Evolutionary conservation across 805 yeast genomes (phyloP).

Genomic region (Candida vaughaniae): DNA sequence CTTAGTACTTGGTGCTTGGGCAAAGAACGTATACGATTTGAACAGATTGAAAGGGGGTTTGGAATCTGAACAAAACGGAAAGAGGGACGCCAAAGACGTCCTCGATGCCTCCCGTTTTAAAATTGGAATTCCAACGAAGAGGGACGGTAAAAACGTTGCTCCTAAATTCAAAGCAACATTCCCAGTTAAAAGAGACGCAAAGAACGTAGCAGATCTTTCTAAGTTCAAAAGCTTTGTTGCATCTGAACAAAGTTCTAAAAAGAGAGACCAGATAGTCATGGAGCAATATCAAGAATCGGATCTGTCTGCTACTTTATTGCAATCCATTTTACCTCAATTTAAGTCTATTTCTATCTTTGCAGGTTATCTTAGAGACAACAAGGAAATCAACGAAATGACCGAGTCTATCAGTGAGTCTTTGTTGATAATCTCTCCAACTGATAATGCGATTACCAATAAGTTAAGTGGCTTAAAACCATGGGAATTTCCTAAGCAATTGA

Average conservation of each 20-base stretch:
- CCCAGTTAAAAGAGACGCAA: conserved; percentile 9
- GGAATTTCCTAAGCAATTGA: conserved; percentile 66
- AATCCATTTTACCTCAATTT: conserved; percentile 37
- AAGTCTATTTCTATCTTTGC: conserved; percentile 57
- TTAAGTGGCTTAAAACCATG: conserved; percentile 70
- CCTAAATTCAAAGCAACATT: conserved; percentile 1
- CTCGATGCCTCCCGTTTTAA: background rate
- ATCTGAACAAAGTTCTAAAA: background rate
- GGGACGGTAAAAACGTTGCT: conserved; percentile 19
- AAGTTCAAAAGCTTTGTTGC: conserved; percentile 7
- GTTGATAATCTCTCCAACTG: conserved; percentile 71
- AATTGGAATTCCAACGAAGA: conserved; percentile 6
- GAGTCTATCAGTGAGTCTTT: conserved; percentile 42
- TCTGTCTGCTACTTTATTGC: conserved; percentile 25
- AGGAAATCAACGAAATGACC: conserved; percentile 47
- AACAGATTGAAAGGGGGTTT: conserved; percentile 8
- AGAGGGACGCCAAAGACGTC: conserved; percentile 11
- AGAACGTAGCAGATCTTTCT: conserved; percentile 9
- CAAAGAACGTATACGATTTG: conserved; percentile 17
- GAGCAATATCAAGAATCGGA: conserved; percentile 2
- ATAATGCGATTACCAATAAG: conserved; percentile 45
- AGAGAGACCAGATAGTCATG: conserved; percentile 14
- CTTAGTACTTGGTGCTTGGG: conserved; percentile 3
- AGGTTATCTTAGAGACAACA: conserved; percentile 66
- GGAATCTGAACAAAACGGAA: conserved; percentile 5